phyloP scores from a whole-genome alignment of 1,284 basidiomycete genomes.

The Trametes hirsuta region DNA sequence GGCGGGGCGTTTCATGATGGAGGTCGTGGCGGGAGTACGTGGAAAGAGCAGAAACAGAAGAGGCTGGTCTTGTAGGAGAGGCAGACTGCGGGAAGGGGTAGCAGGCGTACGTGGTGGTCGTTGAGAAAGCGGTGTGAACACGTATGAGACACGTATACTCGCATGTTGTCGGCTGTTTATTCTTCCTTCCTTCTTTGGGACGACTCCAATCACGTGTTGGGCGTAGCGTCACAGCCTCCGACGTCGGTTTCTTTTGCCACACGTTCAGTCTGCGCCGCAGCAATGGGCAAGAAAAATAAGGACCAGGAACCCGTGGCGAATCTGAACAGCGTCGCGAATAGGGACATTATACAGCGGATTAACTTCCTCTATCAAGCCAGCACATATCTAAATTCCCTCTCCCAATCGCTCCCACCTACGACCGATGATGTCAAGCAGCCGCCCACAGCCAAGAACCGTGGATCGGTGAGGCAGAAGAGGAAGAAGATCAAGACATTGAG shows the following conservation, averaged over 20 bases:
- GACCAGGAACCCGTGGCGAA: conserved; percentile 52
- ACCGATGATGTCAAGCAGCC: conserved; percentile 1
- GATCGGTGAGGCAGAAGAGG: neutral
- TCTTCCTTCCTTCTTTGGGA: conserved; percentile 16
- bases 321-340: conserved; percentile 58
- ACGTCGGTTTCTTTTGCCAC: neutral
- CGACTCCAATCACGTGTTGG: conserved; percentile 5
- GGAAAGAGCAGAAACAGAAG: conserved; percentile 29
- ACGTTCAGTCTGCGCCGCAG: neutral
- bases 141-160: conserved; percentile 32
- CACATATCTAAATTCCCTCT: conserved; percentile 57
- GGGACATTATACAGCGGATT: conserved; percentile 78
- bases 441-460: neutral
- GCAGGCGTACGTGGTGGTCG: conserved; percentile 38
- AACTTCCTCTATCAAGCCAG: conserved; percentile 86
- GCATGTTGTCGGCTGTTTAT: conserved; percentile 31
- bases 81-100: conserved; percentile 30
- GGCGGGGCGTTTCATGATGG: conserved; percentile 37
- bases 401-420: conserved; percentile 1
- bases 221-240: neutral
- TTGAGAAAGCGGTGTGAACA: conserved; percentile 30
- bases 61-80: conserved; percentile 35
- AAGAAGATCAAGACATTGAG: conserved; percentile 33
- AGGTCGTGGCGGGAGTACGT: conserved; percentile 28
- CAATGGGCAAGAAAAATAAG: conserved; percentile 69